These are phyloP conservation scores for Skeletonema menzelii DNA, from an alignment of 108 stramenopile species.

Conservation along the genomic window DNA sequence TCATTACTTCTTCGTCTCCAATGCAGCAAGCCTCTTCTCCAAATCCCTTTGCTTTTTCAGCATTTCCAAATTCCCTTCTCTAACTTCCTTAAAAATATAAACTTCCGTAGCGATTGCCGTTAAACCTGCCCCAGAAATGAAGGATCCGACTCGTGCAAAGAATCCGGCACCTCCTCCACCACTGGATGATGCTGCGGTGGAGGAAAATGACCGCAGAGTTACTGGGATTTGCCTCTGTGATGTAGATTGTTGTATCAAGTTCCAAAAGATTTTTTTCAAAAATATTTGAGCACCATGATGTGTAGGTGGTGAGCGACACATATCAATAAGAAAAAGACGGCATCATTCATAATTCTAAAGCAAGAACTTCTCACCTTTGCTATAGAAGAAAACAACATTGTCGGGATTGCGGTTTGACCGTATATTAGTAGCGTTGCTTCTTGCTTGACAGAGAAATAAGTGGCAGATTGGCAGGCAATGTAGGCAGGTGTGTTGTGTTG, in stretches of 20 bases:
- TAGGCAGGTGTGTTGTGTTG: too few relatives aligned
- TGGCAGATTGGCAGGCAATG: too few relatives aligned
- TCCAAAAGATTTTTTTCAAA: background rate
- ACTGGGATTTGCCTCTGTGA: slow-evolving; percentile 9
- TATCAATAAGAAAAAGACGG: background rate
- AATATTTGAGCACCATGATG: too few relatives aligned
- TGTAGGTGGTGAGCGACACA: background rate
- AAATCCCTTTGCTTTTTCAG: slow-evolving; percentile 73
- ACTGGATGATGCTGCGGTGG: slow-evolving; percentile 10
- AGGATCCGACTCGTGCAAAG: slow-evolving; percentile 50
- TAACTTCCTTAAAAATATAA: slow-evolving; percentile 75
- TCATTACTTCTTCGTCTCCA: slow-evolving; percentile 62
- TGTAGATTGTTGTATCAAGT: background rate
- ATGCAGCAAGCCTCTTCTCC: slow-evolving; percentile 62
- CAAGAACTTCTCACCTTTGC: background rate
- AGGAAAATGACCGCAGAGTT: slow-evolving; percentile 2
- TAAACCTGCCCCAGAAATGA: slow-evolving; percentile 79
- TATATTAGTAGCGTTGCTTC: too few relatives aligned
- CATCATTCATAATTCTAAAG: background rate
- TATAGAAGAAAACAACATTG: background rate
- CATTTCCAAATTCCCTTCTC: slow-evolving; percentile 71
- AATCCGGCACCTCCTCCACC: slow-evolving; percentile 42
- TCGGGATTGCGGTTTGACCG: background rate
- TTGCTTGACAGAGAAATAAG: too few relatives aligned
- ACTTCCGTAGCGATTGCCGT: slow-evolving; percentile 73